These are phyloP conservation scores for Syzygium jambos DNA, from an alignment of 345 rosid genomes.

Conservation along the genomic window DNA sequence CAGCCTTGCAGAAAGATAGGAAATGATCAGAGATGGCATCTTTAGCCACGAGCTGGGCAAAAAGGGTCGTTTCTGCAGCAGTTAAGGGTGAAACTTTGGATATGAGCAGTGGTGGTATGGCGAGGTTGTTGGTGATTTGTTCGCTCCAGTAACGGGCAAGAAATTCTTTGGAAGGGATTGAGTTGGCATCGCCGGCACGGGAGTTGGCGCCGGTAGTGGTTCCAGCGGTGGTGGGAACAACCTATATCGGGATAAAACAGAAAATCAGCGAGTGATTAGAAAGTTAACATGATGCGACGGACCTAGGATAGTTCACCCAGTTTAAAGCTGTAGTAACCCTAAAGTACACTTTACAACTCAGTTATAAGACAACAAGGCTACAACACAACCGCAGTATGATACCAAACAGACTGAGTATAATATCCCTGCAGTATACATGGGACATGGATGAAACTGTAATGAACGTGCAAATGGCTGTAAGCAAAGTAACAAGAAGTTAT, in stretches of 20 bases:
- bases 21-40: constrained; percentile 47
- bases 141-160: constrained; percentile 84
- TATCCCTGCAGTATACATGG: neutral
- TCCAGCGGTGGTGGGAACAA: neutral
- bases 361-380: neutral
- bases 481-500: neutral
- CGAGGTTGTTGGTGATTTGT: constrained; percentile 35
- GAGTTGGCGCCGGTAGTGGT: neutral
- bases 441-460: neutral
- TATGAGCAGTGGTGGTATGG: constrained; percentile 43
- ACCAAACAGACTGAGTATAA: neutral
- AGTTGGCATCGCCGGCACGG: constrained; percentile 13
- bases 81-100: constrained; percentile 74
- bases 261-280: neutral
- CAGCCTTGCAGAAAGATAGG: constrained; percentile 65
- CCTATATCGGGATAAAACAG: constrained; percentile 18
- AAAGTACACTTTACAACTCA: neutral
- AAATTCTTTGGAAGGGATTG: constrained; percentile 63
- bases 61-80: constrained; percentile 54
- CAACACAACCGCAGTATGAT: neutral
- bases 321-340: neutral
- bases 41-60: constrained; percentile 55
- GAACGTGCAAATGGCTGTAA: neutral
- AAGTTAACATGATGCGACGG: neutral
- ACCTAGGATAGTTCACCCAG: neutral